Evolutionary conservation across 345 rosid genomes (phyloP).

Genomic region (Sonneratia alba): DNA sequence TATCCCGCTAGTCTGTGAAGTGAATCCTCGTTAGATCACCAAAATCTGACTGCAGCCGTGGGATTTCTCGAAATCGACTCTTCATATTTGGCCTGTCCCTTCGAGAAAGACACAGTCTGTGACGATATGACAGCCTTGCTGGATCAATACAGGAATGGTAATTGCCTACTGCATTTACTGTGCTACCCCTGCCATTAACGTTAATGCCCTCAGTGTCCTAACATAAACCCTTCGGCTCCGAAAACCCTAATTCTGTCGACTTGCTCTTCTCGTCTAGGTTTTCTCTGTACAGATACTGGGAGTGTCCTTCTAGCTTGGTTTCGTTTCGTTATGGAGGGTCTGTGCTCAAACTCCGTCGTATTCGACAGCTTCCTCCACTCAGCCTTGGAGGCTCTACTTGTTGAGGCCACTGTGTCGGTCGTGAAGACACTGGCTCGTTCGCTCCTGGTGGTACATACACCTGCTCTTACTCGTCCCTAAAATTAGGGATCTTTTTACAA

Average conservation of each 20-base stretch:
- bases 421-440: conserved; percentile 22
- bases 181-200: neutral
- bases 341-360: conserved; percentile 13
- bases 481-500: neutral
- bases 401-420: conserved; percentile 28
- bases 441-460: conserved; percentile 25
- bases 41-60: no score
- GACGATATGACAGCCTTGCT: no score
- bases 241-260: conserved; percentile 17
- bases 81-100: no score
- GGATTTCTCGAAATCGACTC: no score
- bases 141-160: neutral
- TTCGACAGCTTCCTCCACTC: conserved; percentile 13
- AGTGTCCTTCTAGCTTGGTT: neutral
- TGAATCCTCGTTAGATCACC: no score
- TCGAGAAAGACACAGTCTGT: no score
- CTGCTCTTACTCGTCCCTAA: neutral
- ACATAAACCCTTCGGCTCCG: conserved; percentile 15
- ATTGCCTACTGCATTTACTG: conserved; percentile 1
- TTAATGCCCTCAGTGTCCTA: conserved; percentile 19
- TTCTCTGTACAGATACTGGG: neutral
- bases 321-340: conserved; percentile 13
- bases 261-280: neutral
- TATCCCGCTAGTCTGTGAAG: no score
- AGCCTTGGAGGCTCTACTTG: conserved; percentile 21